Conservation (phyloP, 2,329 filamentous ascomycete species). For the Colletotrichum sidae region DNA sequence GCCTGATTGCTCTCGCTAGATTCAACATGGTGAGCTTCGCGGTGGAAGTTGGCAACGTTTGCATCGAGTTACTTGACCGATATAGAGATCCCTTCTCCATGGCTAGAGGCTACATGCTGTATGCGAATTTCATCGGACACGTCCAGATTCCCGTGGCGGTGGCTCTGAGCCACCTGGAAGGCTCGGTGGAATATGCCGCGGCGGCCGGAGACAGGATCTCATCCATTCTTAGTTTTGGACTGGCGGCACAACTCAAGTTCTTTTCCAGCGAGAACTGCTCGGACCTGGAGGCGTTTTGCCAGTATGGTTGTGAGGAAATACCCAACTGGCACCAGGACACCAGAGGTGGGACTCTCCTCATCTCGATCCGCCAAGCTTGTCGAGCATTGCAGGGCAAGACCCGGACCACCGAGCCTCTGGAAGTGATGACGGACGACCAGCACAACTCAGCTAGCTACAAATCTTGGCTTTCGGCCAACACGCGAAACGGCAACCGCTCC, state of each 20-base stretch:
- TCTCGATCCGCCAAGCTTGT: slow-evolving; percentile 73
- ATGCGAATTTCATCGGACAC: slow-evolving; percentile 77
- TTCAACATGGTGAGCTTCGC: slow-evolving; percentile 79
- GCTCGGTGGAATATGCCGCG: slow-evolving; percentile 74
- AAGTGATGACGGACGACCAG: slow-evolving; percentile 75
- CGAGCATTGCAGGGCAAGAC: slow-evolving; percentile 84
- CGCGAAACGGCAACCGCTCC: slow-evolving; percentile 71
- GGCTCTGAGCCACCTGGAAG: slow-evolving; percentile 70
- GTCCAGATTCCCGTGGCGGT: slow-evolving; percentile 71
- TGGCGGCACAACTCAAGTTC: slow-evolving; percentile 74
- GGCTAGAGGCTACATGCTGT: slow-evolving; percentile 76
- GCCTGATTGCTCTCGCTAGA: slow-evolving; percentile 73
- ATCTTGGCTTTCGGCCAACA: slow-evolving; percentile 66
- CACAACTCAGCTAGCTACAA: slow-evolving; percentile 71
- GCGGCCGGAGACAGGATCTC: slow-evolving; percentile 77
- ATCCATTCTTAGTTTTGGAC: slow-evolving; percentile 77
- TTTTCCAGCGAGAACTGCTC: slow-evolving; percentile 76
- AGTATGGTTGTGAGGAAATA: slow-evolving; percentile 79
- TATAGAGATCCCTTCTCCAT: slow-evolving; percentile 74
- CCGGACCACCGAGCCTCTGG: slow-evolving; percentile 56
- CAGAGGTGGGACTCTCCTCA: slow-evolving; percentile 76
- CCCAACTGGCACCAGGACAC: slow-evolving; percentile 78
- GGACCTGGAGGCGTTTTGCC: slow-evolving; percentile 78
- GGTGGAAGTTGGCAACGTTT: slow-evolving; percentile 71
- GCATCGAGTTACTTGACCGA: slow-evolving; percentile 72